Evolutionary conservation across 2,329 filamentous ascomycete species (phyloP).

Genomic region (Aspergillus sp.): DNA sequence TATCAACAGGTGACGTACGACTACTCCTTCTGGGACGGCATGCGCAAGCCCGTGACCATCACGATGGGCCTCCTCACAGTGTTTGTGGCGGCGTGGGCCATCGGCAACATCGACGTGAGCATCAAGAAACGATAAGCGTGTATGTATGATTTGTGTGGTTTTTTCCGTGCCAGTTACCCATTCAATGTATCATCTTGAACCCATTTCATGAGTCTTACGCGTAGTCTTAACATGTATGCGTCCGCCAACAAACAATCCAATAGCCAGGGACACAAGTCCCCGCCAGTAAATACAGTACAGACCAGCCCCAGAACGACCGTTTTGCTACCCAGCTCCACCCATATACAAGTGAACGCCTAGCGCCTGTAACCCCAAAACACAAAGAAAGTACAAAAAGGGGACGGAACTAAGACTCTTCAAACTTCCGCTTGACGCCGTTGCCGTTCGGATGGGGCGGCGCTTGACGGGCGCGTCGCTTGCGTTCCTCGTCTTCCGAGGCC

Average conservation of each 20-base stretch:
- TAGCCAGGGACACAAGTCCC: neutral
- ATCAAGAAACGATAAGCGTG: slow-evolving; percentile 58
- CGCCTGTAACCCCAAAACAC: neutral
- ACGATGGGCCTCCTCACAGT: slow-evolving; percentile 70
- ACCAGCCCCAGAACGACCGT: neutral
- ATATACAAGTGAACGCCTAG: neutral
- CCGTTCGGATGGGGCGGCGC: slow-evolving; percentile 27
- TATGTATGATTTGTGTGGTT: slow-evolving; percentile 16
- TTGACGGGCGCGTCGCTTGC: slow-evolving; percentile 23
- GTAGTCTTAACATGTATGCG: neutral
- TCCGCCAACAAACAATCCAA: neutral
- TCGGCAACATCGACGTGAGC: slow-evolving; percentile 77
- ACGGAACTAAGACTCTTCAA: slow-evolving; percentile 30
- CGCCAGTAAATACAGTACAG: neutral
- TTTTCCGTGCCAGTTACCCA: slow-evolving; percentile 8
- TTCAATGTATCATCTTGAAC: slow-evolving; percentile 4
- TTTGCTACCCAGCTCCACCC: neutral
- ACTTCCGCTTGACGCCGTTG: slow-evolving; percentile 41
- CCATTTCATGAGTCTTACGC: neutral
- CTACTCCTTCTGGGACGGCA: slow-evolving; percentile 67
- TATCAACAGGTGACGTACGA: slow-evolving; percentile 70
- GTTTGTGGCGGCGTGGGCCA: slow-evolving; percentile 69
- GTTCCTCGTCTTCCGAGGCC: slow-evolving; percentile 23
- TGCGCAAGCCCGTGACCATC: slow-evolving; percentile 84
- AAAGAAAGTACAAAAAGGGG: slow-evolving; percentile 1